phyloP scores from a whole-genome alignment of 2,329 filamentous ascomycete genomes.

The Talaromyces sp. region DNA sequence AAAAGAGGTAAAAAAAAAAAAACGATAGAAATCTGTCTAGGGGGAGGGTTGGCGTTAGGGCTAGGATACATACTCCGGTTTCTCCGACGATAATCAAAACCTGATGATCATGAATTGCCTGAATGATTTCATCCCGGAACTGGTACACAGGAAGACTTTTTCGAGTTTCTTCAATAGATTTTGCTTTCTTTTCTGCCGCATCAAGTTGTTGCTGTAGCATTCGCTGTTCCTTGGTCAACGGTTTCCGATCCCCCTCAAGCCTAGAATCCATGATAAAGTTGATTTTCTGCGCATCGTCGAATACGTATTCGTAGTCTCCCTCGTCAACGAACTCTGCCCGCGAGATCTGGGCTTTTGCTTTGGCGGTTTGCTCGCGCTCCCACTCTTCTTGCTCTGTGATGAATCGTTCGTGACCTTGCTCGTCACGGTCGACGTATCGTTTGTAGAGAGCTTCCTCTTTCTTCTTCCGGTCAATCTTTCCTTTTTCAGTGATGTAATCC shows the following conservation, averaged over 20 bases:
- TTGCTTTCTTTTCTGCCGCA: slow-evolving; percentile 81
- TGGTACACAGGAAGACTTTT: slow-evolving; percentile 88
- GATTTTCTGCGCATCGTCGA: slow-evolving; percentile 86
- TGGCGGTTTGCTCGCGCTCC: slow-evolving; percentile 85
- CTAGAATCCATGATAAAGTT: slow-evolving; percentile 76
- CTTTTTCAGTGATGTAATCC: slow-evolving; percentile 91
- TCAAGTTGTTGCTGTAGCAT: slow-evolving; percentile 78
- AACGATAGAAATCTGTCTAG: too few species aligned
- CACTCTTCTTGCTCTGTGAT: slow-evolving; percentile 94
- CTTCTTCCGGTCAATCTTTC: slow-evolving; percentile 79
- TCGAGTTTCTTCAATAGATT: slow-evolving; percentile 85
- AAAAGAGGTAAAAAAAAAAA: too few species aligned
- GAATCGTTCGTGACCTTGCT: slow-evolving; percentile 82
- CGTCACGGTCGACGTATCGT: slow-evolving; percentile 82
- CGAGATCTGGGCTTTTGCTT: slow-evolving; percentile 82
- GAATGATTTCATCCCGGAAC: slow-evolving; percentile 80
- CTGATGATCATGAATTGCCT: slow-evolving; percentile 82
- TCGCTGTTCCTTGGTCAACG: slow-evolving; percentile 73
- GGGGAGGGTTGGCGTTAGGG: neutral
- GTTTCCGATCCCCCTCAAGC: slow-evolving; percentile 68
- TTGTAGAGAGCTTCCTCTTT: slow-evolving; percentile 90
- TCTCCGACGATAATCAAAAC: slow-evolving; percentile 90
- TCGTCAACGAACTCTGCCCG: slow-evolving; percentile 72
- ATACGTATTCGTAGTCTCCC: slow-evolving; percentile 85
- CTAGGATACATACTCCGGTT: slow-evolving; percentile 59